Conservation (phyloP, 805 yeast species). For the Suhomyces pyralidae region DNA sequence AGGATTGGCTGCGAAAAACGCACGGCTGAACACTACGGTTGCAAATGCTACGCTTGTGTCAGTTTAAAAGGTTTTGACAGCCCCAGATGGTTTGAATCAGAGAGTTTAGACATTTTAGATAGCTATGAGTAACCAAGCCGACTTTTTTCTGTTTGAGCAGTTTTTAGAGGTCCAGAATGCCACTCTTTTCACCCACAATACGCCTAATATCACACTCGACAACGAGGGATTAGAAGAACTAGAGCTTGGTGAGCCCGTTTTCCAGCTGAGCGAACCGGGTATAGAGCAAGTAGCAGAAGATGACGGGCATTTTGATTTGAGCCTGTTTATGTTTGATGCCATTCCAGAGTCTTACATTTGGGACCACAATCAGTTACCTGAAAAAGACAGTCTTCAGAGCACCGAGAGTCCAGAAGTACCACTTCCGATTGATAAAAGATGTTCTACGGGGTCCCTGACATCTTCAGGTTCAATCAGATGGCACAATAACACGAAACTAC, state of each 20-base stretch:
- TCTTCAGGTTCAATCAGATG: not conserved
- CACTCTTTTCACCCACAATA: not conserved
- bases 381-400: not conserved
- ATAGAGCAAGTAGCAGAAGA: not conserved
- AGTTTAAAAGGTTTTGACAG: not conserved
- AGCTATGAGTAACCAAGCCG: not conserved
- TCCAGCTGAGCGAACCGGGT: not conserved
- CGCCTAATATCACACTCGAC: not conserved
- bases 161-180: not conserved
- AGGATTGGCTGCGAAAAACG: not conserved
- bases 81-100: not conserved
- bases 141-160: not conserved
- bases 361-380: not conserved
- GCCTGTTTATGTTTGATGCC: not conserved
- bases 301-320: not conserved
- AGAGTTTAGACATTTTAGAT: not conserved
- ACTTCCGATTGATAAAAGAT: not conserved
- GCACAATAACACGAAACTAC: not conserved
- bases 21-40: not conserved
- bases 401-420: not conserved
- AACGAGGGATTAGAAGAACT: not conserved
- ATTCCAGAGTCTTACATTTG: not conserved
- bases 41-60: not conserved
- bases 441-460: not conserved
- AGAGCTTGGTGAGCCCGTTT: not conserved